A percentile compares a stretch with the other conserved stretches of the same genome.
Evolutionary conservation across 1,139 yeast species (phyloP).

Genomic region (Lizanozyma gosingica): DNA sequence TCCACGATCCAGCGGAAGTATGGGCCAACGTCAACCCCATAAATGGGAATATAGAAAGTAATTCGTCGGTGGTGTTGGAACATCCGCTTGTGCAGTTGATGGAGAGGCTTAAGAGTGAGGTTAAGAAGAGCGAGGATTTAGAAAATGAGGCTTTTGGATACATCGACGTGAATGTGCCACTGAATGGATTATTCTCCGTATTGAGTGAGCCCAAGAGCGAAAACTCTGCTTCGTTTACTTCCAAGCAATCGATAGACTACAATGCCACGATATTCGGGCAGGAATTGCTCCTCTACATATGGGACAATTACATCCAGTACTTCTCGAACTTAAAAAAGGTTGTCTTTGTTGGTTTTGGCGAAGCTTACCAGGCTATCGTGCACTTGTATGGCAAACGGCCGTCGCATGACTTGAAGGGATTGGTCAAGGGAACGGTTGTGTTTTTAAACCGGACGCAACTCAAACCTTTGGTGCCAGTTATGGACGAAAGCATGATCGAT

Average conservation of each 20-base stretch:
- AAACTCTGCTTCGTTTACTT: constrained; percentile 11
- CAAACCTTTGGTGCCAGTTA: constrained; percentile 72
- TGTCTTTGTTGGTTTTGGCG: constrained; percentile 84
- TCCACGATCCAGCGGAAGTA: constrained; percentile 89
- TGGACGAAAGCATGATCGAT: constrained; percentile 82
- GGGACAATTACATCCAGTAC: constrained; percentile 86
- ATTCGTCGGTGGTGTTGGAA: constrained; percentile 53
- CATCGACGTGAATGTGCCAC: constrained; percentile 75
- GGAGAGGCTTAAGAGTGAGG: constrained; percentile 22
- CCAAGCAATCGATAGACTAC: constrained; percentile 28
- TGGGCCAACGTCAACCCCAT: constrained; percentile 85
- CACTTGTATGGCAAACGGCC: constrained; percentile 80
- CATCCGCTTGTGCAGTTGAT: constrained; percentile 34
- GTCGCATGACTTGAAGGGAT: constrained; percentile 42
- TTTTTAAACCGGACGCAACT: constrained; percentile 59
- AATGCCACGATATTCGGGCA: constrained; percentile 64
- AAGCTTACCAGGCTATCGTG: constrained; percentile 78
- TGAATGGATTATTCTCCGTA: constrained; percentile 2
- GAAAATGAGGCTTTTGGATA: constrained; percentile 56
- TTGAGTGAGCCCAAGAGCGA: not conserved
- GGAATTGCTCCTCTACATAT: constrained; percentile 66
- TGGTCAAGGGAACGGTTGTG: constrained; percentile 65
- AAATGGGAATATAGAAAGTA: constrained; percentile 66
- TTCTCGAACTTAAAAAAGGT: constrained; percentile 59
- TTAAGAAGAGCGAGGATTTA: constrained; percentile 24